These are phyloP conservation scores for Quercus tomentella DNA, from an alignment of 331 rosid genomes.

Conservation along the genomic window DNA sequence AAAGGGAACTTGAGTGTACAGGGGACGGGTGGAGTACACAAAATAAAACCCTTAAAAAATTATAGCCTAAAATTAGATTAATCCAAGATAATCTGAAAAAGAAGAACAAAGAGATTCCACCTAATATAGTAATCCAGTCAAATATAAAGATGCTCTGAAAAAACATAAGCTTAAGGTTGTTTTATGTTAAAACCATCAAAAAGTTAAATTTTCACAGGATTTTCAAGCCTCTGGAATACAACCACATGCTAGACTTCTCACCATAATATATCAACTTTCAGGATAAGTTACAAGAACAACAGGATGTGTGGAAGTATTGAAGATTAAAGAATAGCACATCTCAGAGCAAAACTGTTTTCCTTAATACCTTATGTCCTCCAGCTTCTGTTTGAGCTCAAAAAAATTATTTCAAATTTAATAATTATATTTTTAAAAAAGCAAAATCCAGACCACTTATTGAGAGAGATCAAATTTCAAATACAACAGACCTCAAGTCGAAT, in stretches of 20 bases:
- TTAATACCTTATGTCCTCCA: background rate
- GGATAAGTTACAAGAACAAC: background rate
- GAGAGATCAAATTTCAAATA: background rate
- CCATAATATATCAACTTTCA: background rate
- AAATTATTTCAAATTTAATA: background rate
- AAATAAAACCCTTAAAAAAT: background rate
- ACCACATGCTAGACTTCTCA: background rate
- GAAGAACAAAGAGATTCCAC: background rate
- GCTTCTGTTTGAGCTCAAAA: background rate
- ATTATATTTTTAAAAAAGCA: background rate
- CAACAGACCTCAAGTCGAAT: slow-evolving; percentile 84
- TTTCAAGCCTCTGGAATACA: background rate
- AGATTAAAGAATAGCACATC: background rate
- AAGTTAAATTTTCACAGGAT: background rate
- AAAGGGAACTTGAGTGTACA: background rate
- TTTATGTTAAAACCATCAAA: background rate
- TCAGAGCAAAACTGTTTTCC: background rate
- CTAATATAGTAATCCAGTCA: background rate
- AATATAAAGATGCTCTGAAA: background rate
- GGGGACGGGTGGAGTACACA: background rate
- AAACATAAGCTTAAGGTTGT: background rate
- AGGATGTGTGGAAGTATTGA: slow-evolving; percentile 1
- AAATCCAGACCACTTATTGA: background rate
- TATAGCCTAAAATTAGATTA: background rate
- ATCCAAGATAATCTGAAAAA: background rate